Conservation (phyloP, 768 basidiomycete species). For the Pilatotrama ljubarskyi region DNA sequence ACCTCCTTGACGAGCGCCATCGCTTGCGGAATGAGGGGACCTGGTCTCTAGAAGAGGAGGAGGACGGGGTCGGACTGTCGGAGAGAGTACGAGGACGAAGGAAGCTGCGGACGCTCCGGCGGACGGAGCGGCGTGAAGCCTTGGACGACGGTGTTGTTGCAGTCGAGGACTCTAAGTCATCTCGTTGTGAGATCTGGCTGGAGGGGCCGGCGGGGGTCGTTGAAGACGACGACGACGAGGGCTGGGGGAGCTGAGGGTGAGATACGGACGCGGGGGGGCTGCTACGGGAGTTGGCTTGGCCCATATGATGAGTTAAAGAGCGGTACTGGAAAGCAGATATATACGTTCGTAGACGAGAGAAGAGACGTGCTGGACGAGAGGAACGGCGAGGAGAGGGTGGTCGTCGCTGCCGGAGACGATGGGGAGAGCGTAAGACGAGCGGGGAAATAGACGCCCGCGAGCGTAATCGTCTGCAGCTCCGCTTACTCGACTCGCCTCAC, state of each 20-base stretch:
- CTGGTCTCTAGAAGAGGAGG: not conserved
- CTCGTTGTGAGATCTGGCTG: constrained; percentile 2
- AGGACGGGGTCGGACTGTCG: constrained; percentile 6
- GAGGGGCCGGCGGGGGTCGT: not conserved
- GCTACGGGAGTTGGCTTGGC: constrained; percentile 28
- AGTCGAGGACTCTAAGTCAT: not conserved
- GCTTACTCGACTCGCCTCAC: not conserved
- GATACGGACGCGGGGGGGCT: constrained; percentile 15
- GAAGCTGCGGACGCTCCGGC: constrained; percentile 26
- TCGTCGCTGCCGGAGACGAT: not conserved
- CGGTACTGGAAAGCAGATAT: not conserved
- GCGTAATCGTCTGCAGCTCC: not conserved
- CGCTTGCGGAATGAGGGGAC: constrained; percentile 26
- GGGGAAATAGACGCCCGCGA: not conserved
- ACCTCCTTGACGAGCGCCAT: constrained; percentile 34
- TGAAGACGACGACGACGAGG: not conserved
- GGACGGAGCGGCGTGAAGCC: constrained; percentile 23
- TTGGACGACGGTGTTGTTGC: constrained; percentile 8
- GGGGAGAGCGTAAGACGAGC: not conserved
- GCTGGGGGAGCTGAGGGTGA: constrained; percentile 7
- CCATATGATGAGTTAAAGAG: constrained; percentile 24
- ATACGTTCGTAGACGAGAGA: not conserved
- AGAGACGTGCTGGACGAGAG: not conserved
- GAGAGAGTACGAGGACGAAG: constrained; percentile 19
- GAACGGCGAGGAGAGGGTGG: not conserved